Conservation (phyloP, 1,139 yeast species). For the Kurtzmaniella quercitrusa region DNA sequence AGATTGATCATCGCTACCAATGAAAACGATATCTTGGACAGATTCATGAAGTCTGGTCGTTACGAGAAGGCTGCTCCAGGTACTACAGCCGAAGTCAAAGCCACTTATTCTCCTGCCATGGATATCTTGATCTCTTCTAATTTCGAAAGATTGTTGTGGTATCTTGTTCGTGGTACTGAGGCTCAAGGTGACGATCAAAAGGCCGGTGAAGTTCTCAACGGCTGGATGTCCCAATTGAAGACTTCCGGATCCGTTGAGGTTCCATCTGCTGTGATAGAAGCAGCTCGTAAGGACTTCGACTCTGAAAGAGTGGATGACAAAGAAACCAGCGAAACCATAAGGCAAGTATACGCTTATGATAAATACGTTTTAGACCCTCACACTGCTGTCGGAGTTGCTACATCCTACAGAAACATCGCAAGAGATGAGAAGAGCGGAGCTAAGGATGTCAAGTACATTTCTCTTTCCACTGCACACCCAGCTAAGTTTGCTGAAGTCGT, state of each 20-base stretch:
- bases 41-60: conserved; percentile 82
- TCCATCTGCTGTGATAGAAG: conserved; percentile 57
- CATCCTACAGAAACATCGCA: conserved; percentile 60
- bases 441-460: conserved; percentile 54
- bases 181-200: conserved; percentile 52
- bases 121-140: conserved; percentile 92
- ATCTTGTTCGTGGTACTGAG: conserved; percentile 68
- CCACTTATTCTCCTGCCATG: conserved; percentile 97
- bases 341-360: conserved; percentile 59
- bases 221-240: conserved; percentile 81
- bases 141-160: conserved; percentile 95
- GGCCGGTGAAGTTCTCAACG: conserved; percentile 70
- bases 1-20: conserved; percentile 91
- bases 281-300: conserved; percentile 66
- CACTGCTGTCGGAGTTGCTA: conserved; percentile 88
- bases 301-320: conserved; percentile 78
- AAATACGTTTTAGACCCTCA: conserved; percentile 94
- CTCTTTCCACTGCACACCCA: conserved; percentile 96
- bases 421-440: conserved; percentile 36
- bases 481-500: conserved; percentile 98
- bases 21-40: conserved; percentile 88
- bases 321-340: conserved; percentile 76
- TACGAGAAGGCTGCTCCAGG: conserved; percentile 64
- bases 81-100: conserved; percentile 60
- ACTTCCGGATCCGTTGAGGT: conserved; percentile 72